These are phyloP conservation scores for Physcomitrium patens DNA, from an alignment of 225 moss, liverwort and hornwort genomes.

Conservation along the genomic window DNA sequence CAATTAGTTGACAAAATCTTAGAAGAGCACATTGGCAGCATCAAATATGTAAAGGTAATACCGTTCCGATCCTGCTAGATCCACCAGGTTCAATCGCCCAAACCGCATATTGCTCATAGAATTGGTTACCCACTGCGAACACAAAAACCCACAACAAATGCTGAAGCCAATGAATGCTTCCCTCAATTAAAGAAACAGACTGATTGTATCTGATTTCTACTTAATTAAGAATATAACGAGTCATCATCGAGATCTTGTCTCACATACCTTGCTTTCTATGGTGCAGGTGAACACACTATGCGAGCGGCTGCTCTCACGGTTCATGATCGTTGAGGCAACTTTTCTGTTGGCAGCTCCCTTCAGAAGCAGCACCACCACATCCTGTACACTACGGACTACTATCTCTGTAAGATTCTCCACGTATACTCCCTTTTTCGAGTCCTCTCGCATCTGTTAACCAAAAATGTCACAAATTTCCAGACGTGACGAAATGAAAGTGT, in stretches of 20 bases:
- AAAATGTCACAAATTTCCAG: neutral
- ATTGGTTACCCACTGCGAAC: slow-evolving; percentile 51
- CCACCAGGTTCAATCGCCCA: slow-evolving; percentile 56
- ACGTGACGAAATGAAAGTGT: too few relatives aligned
- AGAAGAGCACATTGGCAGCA: too few relatives aligned
- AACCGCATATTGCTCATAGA: slow-evolving; percentile 56
- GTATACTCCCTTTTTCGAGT: slow-evolving; percentile 54
- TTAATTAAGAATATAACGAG: neutral
- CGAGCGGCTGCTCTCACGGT: slow-evolving; percentile 57
- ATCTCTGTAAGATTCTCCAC: slow-evolving; percentile 56
- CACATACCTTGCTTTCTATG: slow-evolving; percentile 48
- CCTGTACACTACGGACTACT: slow-evolving; percentile 41
- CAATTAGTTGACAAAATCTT: neutral
- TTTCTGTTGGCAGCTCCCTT: slow-evolving; percentile 55
- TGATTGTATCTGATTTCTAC: neutral
- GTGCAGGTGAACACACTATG: slow-evolving; percentile 58
- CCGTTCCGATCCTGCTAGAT: slow-evolving; percentile 61
- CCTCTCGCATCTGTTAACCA: slow-evolving; percentile 51
- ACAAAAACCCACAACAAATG: neutral
- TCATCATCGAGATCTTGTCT: neutral
- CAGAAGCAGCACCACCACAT: slow-evolving; percentile 42
- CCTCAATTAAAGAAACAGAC: neutral
- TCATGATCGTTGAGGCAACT: slow-evolving; percentile 58
- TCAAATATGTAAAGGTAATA: slow-evolving; percentile 1
- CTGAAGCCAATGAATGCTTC: neutral